A percentile compares a stretch with the other conserved stretches of the same genome.
Evolutionary conservation across 2,329 filamentous ascomycete species (phyloP).

Genomic region (Sarocladiaceae sp.): DNA sequence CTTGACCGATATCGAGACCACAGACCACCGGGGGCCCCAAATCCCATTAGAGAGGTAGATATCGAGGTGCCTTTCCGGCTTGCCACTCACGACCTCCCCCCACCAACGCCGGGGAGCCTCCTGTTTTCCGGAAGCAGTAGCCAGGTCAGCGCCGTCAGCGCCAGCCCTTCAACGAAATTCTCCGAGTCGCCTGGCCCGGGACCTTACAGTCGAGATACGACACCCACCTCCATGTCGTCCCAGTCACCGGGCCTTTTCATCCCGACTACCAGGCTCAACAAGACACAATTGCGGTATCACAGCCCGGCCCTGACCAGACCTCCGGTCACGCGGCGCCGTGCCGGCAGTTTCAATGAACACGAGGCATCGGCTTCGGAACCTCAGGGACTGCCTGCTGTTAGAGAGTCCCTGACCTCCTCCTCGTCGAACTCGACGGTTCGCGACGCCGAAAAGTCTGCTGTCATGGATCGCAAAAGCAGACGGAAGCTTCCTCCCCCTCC

Average conservation of each 20-base stretch:
- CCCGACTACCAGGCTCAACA: conserved; percentile 27
- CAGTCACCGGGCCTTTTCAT: conserved; percentile 60
- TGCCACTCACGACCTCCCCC: conserved; percentile 59
- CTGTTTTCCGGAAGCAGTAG: conserved; percentile 54
- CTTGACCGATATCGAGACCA: conserved; percentile 53
- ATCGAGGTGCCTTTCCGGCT: conserved; percentile 49
- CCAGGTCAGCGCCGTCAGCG: conserved; percentile 51
- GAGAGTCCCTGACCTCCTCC: conserved; percentile 65
- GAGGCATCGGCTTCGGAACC: conserved; percentile 40
- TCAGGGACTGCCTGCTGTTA: conserved; percentile 56
- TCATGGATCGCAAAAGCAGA: conserved; percentile 34
- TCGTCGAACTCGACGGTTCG: conserved; percentile 66
- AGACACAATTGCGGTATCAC: conserved; percentile 34
- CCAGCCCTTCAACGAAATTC: conserved; percentile 67
- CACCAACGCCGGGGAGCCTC: conserved; percentile 49
- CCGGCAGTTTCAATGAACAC: conserved; percentile 48
- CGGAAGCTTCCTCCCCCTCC: conserved; percentile 41
- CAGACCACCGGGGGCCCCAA: conserved; percentile 25
- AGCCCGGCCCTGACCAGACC: conserved; percentile 52
- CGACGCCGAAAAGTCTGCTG: conserved; percentile 35
- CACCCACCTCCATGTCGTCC: conserved; percentile 71
- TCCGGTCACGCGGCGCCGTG: conserved; percentile 52
- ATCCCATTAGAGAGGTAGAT: conserved; percentile 25
- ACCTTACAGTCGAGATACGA: conserved; percentile 69
- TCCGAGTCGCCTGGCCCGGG: conserved; percentile 65